Evolutionary conservation across 169 alveolate species (phyloP).

Genomic region (Plasmodium adleri): DNA sequence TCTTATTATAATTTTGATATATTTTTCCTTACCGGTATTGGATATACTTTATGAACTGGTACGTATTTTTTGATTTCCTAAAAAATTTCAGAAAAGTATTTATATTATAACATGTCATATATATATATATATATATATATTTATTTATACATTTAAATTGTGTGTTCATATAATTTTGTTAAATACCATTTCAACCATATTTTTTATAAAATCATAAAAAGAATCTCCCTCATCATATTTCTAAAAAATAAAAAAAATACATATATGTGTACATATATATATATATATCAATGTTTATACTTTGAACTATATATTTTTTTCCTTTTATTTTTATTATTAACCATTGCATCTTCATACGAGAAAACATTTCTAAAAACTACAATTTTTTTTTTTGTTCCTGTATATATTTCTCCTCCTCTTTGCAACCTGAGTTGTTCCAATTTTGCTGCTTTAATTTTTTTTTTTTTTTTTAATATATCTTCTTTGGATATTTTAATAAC

Average conservation of each 20-base stretch:
- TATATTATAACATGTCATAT: not conserved
- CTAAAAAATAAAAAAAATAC: constrained; percentile 17
- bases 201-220: constrained; percentile 75
- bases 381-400: constrained; percentile 80
- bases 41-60: constrained; percentile 68
- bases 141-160: not conserved
- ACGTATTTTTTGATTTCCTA: constrained; percentile 69
- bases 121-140: too few species aligned
- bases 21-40: constrained; percentile 54
- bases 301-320: not conserved
- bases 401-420: constrained; percentile 59
- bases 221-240: constrained; percentile 82
- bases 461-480: constrained; percentile 56
- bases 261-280: too few species aligned
- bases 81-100: too few species aligned
- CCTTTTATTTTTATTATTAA: not conserved
- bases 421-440: constrained; percentile 77
- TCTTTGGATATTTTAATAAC: constrained; percentile 49
- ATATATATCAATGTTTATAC: not conserved
- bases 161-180: not conserved
- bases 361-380: constrained; percentile 87
- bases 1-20: constrained; percentile 18
- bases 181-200: constrained; percentile 64
- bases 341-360: constrained; percentile 84
- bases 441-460: constrained; percentile 77